Base-by-base conservation (phyloP, 768 basidiomycete genomes). In the Mycena vulgaris region DNA sequence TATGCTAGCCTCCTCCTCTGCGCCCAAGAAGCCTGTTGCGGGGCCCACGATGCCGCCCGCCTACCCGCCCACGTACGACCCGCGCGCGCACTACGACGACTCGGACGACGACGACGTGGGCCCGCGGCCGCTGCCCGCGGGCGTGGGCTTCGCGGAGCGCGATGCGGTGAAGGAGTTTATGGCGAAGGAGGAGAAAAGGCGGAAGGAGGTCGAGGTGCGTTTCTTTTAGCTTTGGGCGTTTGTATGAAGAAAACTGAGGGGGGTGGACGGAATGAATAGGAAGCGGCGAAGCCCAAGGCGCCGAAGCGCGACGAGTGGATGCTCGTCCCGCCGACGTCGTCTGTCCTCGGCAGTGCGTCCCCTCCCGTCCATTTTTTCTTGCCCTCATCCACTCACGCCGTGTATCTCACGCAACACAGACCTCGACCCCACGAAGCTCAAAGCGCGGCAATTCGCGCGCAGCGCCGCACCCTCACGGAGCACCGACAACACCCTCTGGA, bases 301-400 rank as follows among this genome's bases (percentile, higher is more conserved):
- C 83, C 90, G 42, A 84, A 95, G 79, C 90, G 98, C 48, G 95
- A 98, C 23, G 96, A 97, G 79, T 99, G 98, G 98, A 99, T 99
- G 98, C 87, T 99, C 51, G 93, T 93, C 1, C 97, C 97, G 2
- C 97, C 98, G 0, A 90, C 92, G 23, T 89, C 91, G 1, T 91
- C 93, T 2, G 93, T 97, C 16, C 85, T 97, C 6, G 88, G 88
- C 53, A 92, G 95, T 97, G 74, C 71, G 93, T 88, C 27, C 21
- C 21, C 39, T 37, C 51, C 31, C 30, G 39, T 14, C 31, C 23
- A 53, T 28, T 16, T 3, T 39, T 39, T 35, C 33, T 35, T 39
- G 39, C 3, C 14, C 21, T 45, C 9, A 45, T n/a, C n/a, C n/a
- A n/a, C n/a, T n/a, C n/a, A 28, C 16, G 5, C 21, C 57, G 16